Percentiles rank a stretch among this genome's conserved stretches.
These are phyloP conservation scores for Suillus luteus DNA, from an alignment of 768 basidiomycete species.

Conservation along the genomic window DNA sequence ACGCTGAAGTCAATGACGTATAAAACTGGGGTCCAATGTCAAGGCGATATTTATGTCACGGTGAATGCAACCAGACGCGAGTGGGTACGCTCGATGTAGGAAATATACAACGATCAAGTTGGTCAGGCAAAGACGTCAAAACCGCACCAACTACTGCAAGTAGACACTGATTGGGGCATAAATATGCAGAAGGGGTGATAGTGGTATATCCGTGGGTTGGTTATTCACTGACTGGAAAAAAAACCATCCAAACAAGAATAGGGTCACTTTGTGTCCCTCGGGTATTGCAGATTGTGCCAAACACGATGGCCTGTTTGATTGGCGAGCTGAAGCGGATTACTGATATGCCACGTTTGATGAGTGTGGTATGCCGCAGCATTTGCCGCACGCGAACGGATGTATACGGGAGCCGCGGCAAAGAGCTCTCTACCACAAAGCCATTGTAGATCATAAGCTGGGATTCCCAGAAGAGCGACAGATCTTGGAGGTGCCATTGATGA, in stretches of 20 bases:
- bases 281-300: neutral
- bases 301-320: neutral
- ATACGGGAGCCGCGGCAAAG: conserved; percentile 4
- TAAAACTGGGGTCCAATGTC: neutral
- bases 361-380: neutral
- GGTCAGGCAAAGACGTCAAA: neutral
- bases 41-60: neutral
- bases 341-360: neutral
- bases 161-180: neutral
- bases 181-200: neutral
- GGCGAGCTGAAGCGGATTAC: neutral
- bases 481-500: neutral
- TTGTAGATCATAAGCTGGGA: neutral
- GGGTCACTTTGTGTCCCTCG: neutral
- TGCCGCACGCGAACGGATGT: neutral
- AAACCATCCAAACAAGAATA: neutral
- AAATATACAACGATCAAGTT: neutral
- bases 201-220: neutral
- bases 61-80: neutral
- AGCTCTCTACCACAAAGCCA: neutral
- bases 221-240: neutral
- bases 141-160: neutral
- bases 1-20: neutral
- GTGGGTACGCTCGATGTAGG: neutral
- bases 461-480: neutral